These are phyloP conservation scores for Cystobasidiopsis lactophilus DNA, from an alignment of 768 basidiomycete genomes.

Conservation along the genomic window DNA sequence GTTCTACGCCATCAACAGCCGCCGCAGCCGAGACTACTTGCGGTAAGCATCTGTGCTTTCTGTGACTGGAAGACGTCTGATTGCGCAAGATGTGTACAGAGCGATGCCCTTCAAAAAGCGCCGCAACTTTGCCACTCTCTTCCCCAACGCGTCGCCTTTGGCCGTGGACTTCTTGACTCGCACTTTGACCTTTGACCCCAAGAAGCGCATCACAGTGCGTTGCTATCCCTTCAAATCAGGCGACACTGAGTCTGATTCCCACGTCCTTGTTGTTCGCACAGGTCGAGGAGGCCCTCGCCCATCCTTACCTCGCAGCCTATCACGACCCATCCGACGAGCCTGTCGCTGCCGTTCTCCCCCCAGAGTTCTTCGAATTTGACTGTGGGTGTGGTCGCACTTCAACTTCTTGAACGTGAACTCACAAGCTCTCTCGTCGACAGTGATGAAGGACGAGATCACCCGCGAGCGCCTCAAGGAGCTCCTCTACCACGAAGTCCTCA, in stretches of 20 bases:
- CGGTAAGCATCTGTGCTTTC: constrained; percentile 16
- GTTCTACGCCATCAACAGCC: constrained; percentile 70
- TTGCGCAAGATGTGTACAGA: constrained; percentile 21
- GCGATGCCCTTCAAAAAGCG: constrained; percentile 82
- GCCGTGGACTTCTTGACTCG: constrained; percentile 46
- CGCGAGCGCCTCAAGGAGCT: constrained; percentile 87
- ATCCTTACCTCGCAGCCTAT: constrained; percentile 62
- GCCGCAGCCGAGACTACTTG: constrained; percentile 81
- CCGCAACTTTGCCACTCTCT: constrained; percentile 39
- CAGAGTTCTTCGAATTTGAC: constrained; percentile 95
- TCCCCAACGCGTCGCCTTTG: constrained; percentile 36
- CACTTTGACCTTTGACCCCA: constrained; percentile 66
- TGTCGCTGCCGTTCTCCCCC: constrained; percentile 76
- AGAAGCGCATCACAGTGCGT: constrained; percentile 45
- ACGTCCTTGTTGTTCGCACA: not conserved
- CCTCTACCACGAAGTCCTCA: constrained; percentile 82
- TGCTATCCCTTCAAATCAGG: no score
- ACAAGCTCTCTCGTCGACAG: not conserved
- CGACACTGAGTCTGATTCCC: not conserved
- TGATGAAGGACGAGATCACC: constrained; percentile 88
- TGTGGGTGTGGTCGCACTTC: constrained; percentile 3
- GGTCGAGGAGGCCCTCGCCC: constrained; percentile 62
- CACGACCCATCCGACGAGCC: constrained; percentile 72
- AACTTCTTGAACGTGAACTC: not conserved
- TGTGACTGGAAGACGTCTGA: not conserved